Percentiles rank a stretch among this genome's conserved stretches.
Conservation (phyloP, 139 green algal species). For the Tetradesmus obliquus region DNA sequence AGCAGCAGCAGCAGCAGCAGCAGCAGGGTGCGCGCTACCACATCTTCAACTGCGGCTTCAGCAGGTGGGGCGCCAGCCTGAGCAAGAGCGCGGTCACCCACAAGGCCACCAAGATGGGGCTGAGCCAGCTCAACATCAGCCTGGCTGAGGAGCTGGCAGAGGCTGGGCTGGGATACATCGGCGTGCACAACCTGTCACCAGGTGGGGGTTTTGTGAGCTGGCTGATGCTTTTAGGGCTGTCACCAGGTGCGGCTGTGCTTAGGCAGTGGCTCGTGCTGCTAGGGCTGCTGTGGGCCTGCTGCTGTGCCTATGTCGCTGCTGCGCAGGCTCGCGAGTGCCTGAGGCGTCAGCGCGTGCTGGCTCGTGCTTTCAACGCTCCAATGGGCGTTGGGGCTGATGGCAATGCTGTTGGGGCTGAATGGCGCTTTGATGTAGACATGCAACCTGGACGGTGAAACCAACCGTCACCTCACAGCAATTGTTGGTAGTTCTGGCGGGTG, state of each 20-base stretch:
- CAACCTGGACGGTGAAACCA: too few relatives aligned
- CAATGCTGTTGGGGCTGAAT: too few relatives aligned
- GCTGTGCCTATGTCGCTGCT: background rate
- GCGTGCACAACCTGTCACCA: slow-evolving; percentile 76
- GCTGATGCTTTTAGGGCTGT: too few relatives aligned
- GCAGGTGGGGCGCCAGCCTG: slow-evolving; percentile 49
- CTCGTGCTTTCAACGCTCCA: too few relatives aligned
- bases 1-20: slow-evolving; percentile 53
- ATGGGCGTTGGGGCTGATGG: too few relatives aligned
- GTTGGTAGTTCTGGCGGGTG: too few relatives aligned
- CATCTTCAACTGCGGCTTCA: slow-evolving; percentile 61
- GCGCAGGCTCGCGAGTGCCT: background rate
- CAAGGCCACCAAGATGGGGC: slow-evolving; percentile 72
- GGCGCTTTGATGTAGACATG: too few relatives aligned
- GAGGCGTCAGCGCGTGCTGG: too few relatives aligned
- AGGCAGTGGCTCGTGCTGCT: background rate
- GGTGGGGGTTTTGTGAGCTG: background rate
- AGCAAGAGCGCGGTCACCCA: slow-evolving; percentile 61
- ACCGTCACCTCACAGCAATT: too few relatives aligned
- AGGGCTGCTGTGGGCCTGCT: background rate
- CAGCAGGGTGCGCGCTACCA: slow-evolving; percentile 46
- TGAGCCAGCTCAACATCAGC: slow-evolving; percentile 67
- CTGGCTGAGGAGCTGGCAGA: slow-evolving; percentile 60
- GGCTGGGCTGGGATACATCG: slow-evolving; percentile 50
- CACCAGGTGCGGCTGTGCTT: background rate